phyloP scores from a whole-genome alignment of 345 rosid species.

The Anacardium occidentale region DNA sequence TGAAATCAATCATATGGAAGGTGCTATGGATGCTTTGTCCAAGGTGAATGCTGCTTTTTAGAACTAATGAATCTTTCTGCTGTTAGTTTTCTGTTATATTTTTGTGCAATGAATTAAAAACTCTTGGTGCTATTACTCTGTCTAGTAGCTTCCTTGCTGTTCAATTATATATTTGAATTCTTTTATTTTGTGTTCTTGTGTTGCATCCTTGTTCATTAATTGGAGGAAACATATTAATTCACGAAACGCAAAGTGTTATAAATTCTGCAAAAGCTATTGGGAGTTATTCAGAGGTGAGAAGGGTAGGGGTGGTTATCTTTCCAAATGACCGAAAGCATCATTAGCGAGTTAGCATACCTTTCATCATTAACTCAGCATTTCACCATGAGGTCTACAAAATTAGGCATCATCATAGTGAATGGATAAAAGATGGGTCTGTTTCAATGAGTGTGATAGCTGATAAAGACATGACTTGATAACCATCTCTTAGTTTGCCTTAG shows the following conservation, averaged over 20 bases:
- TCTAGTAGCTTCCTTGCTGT: too few relatives aligned
- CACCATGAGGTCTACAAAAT: neutral
- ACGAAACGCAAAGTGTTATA: neutral
- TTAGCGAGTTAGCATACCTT: neutral
- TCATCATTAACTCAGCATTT: neutral
- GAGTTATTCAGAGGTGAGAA: neutral
- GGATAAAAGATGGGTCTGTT: neutral
- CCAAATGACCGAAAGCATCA: neutral
- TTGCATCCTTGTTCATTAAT: neutral
- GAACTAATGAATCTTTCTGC: conserved; percentile 2
- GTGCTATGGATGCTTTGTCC: conserved; percentile 95
- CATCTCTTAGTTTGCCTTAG: too few relatives aligned
- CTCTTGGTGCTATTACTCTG: neutral
- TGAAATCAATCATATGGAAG: conserved; percentile 90
- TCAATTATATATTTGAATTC: neutral
- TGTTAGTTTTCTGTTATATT: neutral
- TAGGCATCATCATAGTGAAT: neutral
- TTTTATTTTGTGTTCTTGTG: neutral
- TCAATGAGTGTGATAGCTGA: neutral
- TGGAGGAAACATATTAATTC: neutral
- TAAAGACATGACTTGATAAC: neutral
- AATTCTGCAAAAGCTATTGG: neutral
- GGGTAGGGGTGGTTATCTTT: neutral
- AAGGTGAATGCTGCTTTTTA: conserved; percentile 52
- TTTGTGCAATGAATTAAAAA: neutral